phyloP scores from a whole-genome alignment of 2,329 filamentous ascomycete species.

The Fusarium udum region DNA sequence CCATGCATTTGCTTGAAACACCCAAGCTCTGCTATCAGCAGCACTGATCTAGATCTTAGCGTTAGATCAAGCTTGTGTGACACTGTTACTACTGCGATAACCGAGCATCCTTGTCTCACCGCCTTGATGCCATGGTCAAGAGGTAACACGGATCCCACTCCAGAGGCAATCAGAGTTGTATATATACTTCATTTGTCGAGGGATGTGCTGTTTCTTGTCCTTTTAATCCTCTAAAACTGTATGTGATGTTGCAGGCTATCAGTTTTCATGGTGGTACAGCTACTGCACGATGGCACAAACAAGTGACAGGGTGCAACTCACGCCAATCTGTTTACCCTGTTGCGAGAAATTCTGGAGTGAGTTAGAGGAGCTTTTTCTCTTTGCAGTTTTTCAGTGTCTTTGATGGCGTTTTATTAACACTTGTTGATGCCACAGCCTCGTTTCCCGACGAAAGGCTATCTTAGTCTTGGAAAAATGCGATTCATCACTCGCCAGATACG shows the following conservation, averaged over 20 bases:
- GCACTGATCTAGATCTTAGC: too few species aligned
- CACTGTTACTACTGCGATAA: neutral
- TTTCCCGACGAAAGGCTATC: neutral
- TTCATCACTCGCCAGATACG: neutral
- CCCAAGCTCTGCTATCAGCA: neutral
- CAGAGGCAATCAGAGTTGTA: neutral
- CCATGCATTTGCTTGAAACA: neutral
- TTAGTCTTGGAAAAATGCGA: accelerated
- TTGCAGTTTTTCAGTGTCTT: neutral
- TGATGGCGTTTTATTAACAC: neutral
- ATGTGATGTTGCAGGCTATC: neutral
- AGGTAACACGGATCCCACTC: neutral
- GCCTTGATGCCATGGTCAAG: neutral
- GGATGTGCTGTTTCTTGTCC: accelerated
- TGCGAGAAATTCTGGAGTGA: neutral
- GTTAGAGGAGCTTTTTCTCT: neutral
- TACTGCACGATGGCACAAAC: neutral
- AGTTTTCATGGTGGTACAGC: neutral
- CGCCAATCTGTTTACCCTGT: neutral
- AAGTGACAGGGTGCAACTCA: neutral
- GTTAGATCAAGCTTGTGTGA: neutral
- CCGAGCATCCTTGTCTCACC: neutral
- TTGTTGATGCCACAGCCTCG: neutral
- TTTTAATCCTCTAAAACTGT: neutral
- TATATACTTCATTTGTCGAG: neutral